A percentile compares a stretch with the other conserved stretches of the same genome.
Conservation (phyloP, 345 rosid genomes). For the Bruguiera sexangula region DNA sequence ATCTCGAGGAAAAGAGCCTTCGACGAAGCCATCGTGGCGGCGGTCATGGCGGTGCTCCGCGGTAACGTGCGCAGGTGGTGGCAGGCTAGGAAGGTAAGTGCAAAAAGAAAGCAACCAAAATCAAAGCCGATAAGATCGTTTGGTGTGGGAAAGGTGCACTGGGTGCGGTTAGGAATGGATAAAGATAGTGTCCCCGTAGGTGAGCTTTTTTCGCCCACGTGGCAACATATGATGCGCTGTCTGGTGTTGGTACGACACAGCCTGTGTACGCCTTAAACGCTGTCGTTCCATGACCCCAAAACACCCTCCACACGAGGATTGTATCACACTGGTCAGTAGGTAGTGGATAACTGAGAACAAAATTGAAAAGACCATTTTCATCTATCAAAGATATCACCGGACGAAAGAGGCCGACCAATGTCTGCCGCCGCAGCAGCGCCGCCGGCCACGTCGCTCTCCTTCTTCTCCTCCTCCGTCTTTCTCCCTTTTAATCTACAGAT, state of each 20-base stretch:
- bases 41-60: constrained; percentile 17
- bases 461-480: constrained; percentile 36
- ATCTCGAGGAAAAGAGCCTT: constrained; percentile 13
- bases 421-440: constrained; percentile 33
- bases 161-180: no score
- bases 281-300: neutral
- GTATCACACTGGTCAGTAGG: neutral
- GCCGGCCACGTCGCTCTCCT: constrained; percentile 44
- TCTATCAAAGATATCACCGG: neutral
- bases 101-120: no score
- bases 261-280: neutral
- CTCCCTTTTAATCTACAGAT: constrained; percentile 13
- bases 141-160: no score
- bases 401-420: constrained; percentile 30
- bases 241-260: no score
- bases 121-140: no score
- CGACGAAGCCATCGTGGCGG: neutral
- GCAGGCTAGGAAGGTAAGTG: no score
- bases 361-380: neutral
- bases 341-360: neutral
- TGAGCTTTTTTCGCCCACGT: no score
- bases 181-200: no score
- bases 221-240: no score
- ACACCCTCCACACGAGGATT: neutral
- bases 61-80: constrained; percentile 26